phyloP scores from a whole-genome alignment of 108 stramenopile species.

The Fistulifera solaris region DNA sequence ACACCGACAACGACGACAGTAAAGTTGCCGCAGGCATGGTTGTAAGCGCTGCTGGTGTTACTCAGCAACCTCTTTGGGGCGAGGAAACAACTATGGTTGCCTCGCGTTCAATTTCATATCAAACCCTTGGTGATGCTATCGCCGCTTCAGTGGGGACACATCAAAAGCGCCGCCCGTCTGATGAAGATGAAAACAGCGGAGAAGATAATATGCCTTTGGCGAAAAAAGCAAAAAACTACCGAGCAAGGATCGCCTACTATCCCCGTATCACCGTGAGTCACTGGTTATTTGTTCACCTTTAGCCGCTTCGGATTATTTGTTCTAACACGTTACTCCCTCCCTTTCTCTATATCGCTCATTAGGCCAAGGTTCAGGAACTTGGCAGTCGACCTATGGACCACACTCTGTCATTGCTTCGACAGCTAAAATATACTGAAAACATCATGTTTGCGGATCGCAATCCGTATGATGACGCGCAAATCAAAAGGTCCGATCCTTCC shows the following conservation, averaged over 20 bases:
- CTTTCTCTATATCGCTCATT: background rate
- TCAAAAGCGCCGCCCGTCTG: slow-evolving; percentile 36
- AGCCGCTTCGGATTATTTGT: background rate
- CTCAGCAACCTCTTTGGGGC: background rate
- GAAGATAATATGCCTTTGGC: slow-evolving; percentile 28
- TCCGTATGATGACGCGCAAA: slow-evolving; percentile 34
- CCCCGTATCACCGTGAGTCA: slow-evolving; percentile 50
- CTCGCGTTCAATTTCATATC: slow-evolving; percentile 16
- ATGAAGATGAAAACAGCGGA: slow-evolving; percentile 27
- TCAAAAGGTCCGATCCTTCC: background rate
- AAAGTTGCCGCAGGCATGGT: background rate
- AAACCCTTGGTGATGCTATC: slow-evolving; percentile 21
- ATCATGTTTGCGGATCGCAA: slow-evolving; percentile 45
- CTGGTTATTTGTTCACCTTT: no score
- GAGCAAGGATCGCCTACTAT: slow-evolving; percentile 64
- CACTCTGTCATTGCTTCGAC: slow-evolving; percentile 53
- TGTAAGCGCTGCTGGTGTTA: background rate
- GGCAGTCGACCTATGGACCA: slow-evolving; percentile 47
- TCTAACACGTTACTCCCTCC: background rate
- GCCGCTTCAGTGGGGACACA: slow-evolving; percentile 18
- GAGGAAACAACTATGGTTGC: background rate
- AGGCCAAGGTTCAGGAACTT: slow-evolving; percentile 54
- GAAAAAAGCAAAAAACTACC: slow-evolving; percentile 59
- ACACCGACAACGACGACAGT: slow-evolving; percentile 19
- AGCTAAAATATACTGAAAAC: slow-evolving; percentile 67